These are phyloP conservation scores for Ettlia oleoabundans DNA, from an alignment of 139 green algal species.

Conservation along the genomic window DNA sequence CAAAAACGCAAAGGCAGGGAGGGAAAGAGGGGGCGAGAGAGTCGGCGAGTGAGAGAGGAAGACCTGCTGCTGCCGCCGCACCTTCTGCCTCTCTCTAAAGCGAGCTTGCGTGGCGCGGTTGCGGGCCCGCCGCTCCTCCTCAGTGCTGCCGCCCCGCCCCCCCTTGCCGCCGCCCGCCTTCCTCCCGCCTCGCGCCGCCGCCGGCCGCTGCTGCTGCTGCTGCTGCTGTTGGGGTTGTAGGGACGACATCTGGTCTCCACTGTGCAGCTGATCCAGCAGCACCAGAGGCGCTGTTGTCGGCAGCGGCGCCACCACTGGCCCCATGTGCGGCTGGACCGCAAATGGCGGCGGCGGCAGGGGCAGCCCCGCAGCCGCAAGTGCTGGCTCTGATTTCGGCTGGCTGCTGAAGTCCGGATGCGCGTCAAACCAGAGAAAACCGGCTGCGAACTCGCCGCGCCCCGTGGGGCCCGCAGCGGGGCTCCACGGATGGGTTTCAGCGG, in stretches of 20 bases:
- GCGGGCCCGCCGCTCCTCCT: slow-evolving; percentile 5
- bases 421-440: not conserved
- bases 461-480: not conserved
- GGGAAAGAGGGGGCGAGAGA: too few species aligned
- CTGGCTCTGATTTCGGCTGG: not conserved
- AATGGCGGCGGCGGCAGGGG: not conserved
- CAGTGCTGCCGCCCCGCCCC: not conserved
- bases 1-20: too few species aligned
- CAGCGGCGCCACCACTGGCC: too few species aligned
- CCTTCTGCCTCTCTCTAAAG: slow-evolving; percentile 18
- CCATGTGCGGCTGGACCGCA: too few species aligned
- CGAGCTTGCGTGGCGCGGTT: slow-evolving; percentile 15
- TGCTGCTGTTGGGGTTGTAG: not conserved
- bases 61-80: too few species aligned
- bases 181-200: not conserved
- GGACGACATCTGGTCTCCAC: too few species aligned
- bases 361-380: not conserved
- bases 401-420: not conserved
- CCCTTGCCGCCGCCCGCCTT: not conserved
- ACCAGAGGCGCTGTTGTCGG: not conserved
- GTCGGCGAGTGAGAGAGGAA: too few species aligned
- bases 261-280: not conserved
- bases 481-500: not conserved
- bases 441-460: not conserved
- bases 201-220: not conserved